Conservation (phyloP, 2,329 filamentous ascomycete species). For the Tympanopsis confertula region DNA sequence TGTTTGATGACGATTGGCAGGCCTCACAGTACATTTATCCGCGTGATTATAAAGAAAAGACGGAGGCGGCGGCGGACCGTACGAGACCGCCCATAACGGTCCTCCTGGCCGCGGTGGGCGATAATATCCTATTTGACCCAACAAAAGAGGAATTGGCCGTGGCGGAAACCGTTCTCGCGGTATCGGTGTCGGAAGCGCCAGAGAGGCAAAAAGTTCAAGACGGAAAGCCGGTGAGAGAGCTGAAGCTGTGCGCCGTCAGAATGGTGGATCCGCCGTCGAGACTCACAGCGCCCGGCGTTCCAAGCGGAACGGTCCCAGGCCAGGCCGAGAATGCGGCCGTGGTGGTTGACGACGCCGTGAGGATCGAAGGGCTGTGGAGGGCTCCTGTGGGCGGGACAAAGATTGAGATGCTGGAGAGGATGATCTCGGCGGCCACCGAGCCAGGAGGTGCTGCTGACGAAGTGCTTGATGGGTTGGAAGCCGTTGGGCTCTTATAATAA, state of each 20-base stretch:
- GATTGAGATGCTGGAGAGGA: constrained; percentile 57
- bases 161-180: constrained; percentile 76
- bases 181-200: constrained; percentile 55
- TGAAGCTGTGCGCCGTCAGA: constrained; percentile 57
- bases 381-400: constrained; percentile 75
- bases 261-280: constrained; percentile 67
- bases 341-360: constrained; percentile 36
- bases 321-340: constrained; percentile 17
- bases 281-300: constrained; percentile 59
- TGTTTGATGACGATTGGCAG: constrained; percentile 98
- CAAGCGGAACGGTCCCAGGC: constrained; percentile 50
- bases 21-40: constrained; percentile 71
- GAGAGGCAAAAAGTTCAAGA: constrained; percentile 6
- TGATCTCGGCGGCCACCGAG: constrained; percentile 67
- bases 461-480: constrained; percentile 69
- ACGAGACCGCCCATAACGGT: constrained; percentile 74
- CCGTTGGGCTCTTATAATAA: constrained; percentile 52
- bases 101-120: constrained; percentile 73
- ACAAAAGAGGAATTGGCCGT: constrained; percentile 84
- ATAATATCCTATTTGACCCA: constrained; percentile 90
- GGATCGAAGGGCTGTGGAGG: constrained; percentile 69
- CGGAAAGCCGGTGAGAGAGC: constrained; percentile 17
- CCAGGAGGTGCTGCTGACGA: constrained; percentile 75
- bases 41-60: constrained; percentile 4
- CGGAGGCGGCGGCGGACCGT: constrained; percentile 6